phyloP scores from a whole-genome alignment of 208 protist species.

The Acanthamoeba healyi region DNA sequence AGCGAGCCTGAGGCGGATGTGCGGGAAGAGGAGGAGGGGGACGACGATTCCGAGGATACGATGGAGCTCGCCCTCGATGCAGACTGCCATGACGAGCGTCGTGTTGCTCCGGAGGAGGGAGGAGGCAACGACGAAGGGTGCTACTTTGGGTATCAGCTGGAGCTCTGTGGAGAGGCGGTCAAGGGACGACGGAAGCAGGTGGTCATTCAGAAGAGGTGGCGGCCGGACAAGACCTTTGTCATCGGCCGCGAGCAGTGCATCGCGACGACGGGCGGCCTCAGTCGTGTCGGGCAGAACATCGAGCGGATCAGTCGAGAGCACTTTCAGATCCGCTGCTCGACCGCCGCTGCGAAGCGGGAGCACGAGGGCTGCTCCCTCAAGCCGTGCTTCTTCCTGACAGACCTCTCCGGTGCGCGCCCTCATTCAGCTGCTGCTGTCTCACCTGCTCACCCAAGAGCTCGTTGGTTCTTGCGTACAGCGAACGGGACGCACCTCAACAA shows the following conservation, averaged over 20 bases:
- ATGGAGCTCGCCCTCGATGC: too few relatives aligned
- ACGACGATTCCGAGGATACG: too few relatives aligned
- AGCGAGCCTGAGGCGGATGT: not conserved
- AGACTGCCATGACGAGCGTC: not conserved
- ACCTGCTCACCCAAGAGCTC: not conserved
- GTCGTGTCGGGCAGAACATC: not conserved
- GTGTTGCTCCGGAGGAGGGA: not conserved
- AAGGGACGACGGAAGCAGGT: not conserved
- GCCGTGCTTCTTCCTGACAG: slow-evolving; percentile 1
- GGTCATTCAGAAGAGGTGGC: slow-evolving; percentile 38
- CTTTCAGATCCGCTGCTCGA: slow-evolving; percentile 10
- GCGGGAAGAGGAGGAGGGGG: not conserved
- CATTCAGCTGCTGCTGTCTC: not conserved
- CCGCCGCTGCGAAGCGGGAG: not conserved
- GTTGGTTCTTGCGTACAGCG: not conserved
- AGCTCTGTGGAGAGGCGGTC: not conserved
- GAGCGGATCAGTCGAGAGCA: slow-evolving; percentile 40
- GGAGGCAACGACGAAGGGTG: not conserved
- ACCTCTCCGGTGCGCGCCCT: not conserved
- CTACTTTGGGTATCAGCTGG: slow-evolving; percentile 31
- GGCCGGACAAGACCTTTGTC: not conserved
- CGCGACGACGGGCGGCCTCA: not conserved
- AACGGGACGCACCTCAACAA: slow-evolving; percentile 19
- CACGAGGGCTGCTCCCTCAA: not conserved
- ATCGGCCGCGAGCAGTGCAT: slow-evolving; percentile 26